Percentiles rank a stretch among this genome's conserved stretches.
These are phyloP conservation scores for Ogataea pini DNA, from an alignment of 805 yeast genomes.

Conservation along the genomic window DNA sequence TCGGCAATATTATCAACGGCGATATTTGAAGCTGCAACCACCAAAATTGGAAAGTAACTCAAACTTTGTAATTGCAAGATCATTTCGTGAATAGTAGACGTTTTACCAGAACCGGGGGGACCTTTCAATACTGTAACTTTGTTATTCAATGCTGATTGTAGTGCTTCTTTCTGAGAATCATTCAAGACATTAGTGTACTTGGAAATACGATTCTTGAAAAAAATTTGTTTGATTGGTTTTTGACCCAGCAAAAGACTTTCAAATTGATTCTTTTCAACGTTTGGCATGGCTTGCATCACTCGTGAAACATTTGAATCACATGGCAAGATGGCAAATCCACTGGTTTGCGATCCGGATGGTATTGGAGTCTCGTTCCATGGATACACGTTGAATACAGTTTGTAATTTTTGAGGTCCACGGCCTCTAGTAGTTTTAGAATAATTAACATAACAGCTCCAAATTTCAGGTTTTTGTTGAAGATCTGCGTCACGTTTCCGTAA, in stretches of 20 bases:
- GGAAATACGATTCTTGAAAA: constrained; percentile 55
- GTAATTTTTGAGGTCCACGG: constrained; percentile 17
- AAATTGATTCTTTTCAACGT: constrained; percentile 53
- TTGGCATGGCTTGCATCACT: constrained; percentile 65
- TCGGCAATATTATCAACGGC: constrained; percentile 79
- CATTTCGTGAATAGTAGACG: constrained; percentile 80
- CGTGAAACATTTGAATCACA: constrained; percentile 64
- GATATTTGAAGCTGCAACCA: constrained; percentile 74
- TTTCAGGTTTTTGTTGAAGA: constrained; percentile 32
- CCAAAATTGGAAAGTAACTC: constrained; percentile 61
- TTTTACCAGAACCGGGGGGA: constrained; percentile 83
- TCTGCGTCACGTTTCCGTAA: constrained; percentile 46
- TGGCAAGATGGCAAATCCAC: constrained; percentile 48
- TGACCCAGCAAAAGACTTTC: constrained; percentile 36
- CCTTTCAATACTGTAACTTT: constrained; percentile 63
- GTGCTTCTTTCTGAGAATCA: constrained; percentile 73
- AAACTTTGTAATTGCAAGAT: constrained; percentile 71
- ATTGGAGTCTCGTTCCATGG: constrained; percentile 51
- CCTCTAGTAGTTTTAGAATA: constrained; percentile 22
- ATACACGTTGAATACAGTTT: constrained; percentile 52
- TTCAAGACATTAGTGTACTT: constrained; percentile 57
- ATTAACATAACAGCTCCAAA: constrained; percentile 63
- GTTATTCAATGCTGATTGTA: constrained; percentile 67
- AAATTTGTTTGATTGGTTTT: constrained; percentile 38
- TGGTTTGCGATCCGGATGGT: constrained; percentile 31